Evolutionary conservation across 2,329 filamentous ascomycete species (phyloP), one percentile per base, ranked within the genome.

Genomic region (Tolypocladium inflatum): DNA sequence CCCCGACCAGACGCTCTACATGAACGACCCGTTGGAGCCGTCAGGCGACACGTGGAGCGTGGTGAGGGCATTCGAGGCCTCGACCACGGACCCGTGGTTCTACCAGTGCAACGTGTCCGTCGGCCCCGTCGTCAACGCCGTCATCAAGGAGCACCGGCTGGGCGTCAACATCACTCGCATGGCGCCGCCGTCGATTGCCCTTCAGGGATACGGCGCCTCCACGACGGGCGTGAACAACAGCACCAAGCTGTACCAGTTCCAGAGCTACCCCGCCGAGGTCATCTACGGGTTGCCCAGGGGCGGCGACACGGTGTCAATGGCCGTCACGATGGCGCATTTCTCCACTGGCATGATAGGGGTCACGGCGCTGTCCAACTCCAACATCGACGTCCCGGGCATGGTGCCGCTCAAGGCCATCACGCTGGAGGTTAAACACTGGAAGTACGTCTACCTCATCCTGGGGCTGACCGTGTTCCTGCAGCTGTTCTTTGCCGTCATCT

Each of bases 191-290:
- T 70, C 72, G 1, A 76, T 78, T 19, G 75, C 75, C 0, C 70
- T 76, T 6, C 69, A 74, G 41, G 76, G 75, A 6, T 76, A 74
- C 58, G 65, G 66, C 37, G 62, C 63, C 1, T 64, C 66, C 2
- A 21, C 52, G 6, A 60, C 64, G 13, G 67, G 63, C 55, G 62
- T 55, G 13, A 63, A 37, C 55, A 64, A 64, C 59, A 60, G 61
- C 57, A 61, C 65, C 39, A 57, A 60, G 19, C 56, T 60, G 55
- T 59, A 65, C 41, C 68, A 71, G 60, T 72, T 67, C 51, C 74
- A 77, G 61, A 72, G 71, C 11, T 79, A 78, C 55, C 76, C 77
- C 0, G 66, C 70, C 33, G 73, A 76, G 55, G 71, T 72, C 1
- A 59, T 67, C 5, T 77, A 72, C 55, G 77, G 77, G 2, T 42